Conservation (phyloP, 345 rosid genomes). For the Eucalyptus pauciflora region DNA sequence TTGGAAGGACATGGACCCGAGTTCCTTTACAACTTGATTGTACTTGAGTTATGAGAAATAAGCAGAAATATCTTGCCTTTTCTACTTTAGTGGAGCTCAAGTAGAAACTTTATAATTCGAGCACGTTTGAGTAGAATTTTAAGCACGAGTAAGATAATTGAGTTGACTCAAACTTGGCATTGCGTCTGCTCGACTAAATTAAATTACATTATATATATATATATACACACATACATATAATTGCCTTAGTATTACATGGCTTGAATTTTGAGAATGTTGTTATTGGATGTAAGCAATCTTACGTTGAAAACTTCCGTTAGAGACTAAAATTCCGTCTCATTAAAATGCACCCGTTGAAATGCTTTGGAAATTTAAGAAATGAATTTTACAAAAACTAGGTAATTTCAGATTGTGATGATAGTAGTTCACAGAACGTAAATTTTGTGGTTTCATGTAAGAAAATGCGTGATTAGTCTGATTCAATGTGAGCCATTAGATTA, state of each 20-base stretch:
- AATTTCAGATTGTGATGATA: not conserved
- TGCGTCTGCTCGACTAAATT: too few relatives aligned
- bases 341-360: not conserved
- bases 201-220: too few relatives aligned
- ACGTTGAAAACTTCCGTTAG: not conserved
- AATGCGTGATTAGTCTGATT: too few relatives aligned
- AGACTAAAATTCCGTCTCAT: not conserved
- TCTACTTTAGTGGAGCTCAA: not conserved
- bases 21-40: not conserved
- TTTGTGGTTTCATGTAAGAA: too few relatives aligned
- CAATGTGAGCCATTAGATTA: too few relatives aligned
- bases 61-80: not conserved
- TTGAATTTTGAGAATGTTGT: too few relatives aligned
- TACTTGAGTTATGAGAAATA: not conserved
- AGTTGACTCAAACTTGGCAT: not conserved
- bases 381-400: not conserved
- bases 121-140: not conserved
- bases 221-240: too few relatives aligned
- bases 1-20: not conserved
- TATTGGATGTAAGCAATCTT: not conserved
- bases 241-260: too few relatives aligned
- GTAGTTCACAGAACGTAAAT: not conserved
- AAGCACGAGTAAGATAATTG: not conserved
- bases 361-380: not conserved
- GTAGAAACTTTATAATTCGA: too few relatives aligned